Conservation (phyloP, 2,329 filamentous ascomycete species). For the Trichoderma breve region DNA sequence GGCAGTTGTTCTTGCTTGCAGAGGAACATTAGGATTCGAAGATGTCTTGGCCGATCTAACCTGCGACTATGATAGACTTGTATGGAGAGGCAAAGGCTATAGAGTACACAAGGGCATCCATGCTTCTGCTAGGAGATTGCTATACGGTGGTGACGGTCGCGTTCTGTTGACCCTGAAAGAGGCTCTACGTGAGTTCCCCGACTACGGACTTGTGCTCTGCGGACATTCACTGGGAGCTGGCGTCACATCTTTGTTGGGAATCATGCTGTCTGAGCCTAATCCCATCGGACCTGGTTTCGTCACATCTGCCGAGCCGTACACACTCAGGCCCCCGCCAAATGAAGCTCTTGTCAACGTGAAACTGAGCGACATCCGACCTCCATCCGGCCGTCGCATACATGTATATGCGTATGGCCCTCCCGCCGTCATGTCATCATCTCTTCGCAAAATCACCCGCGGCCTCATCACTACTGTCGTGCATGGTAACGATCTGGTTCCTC, state of each 20-base stretch:
- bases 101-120: constrained; percentile 74
- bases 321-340: constrained; percentile 39
- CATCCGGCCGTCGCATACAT: constrained; percentile 68
- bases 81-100: constrained; percentile 62
- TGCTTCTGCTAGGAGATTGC: constrained; percentile 64
- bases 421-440: constrained; percentile 66
- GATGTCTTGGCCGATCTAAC: constrained; percentile 72
- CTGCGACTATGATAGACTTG: constrained; percentile 67
- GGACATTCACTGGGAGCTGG: constrained; percentile 69
- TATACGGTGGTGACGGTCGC: constrained; percentile 65
- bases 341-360: constrained; percentile 29
- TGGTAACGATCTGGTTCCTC: constrained; percentile 70
- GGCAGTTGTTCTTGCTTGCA: constrained; percentile 69
- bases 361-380: constrained; percentile 50
- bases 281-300: constrained; percentile 57
- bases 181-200: constrained; percentile 63
- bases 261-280: constrained; percentile 66
- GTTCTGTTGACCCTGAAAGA: constrained; percentile 65
- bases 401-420: constrained; percentile 78
- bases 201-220: constrained; percentile 68
- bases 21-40: constrained; percentile 70
- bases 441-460: constrained; percentile 68
- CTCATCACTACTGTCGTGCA: constrained; percentile 74
- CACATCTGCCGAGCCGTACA: constrained; percentile 53
- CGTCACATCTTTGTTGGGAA: constrained; percentile 67